phyloP scores from a whole-genome alignment of 768 basidiomycete species.

The Lyophyllum atratum region DNA sequence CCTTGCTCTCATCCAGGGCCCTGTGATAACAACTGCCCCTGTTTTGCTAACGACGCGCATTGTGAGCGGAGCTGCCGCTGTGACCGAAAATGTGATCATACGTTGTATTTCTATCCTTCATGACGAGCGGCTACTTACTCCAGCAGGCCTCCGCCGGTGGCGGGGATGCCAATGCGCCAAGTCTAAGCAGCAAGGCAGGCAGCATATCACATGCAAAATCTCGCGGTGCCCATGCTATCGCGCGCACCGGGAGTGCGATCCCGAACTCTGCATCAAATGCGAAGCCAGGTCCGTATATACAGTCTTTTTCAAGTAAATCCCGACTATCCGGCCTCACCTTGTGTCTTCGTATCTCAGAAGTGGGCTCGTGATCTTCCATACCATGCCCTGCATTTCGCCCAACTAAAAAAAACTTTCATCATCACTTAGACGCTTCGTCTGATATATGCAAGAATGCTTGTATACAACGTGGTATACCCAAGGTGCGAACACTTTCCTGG shows the following conservation, averaged over 20 bases:
- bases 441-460: constrained; percentile 47
- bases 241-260: constrained; percentile 65
- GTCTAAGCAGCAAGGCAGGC: constrained; percentile 5
- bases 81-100: constrained; percentile 46
- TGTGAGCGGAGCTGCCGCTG: constrained; percentile 63
- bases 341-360: constrained; percentile 18
- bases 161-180: constrained; percentile 55
- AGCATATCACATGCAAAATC: constrained; percentile 38
- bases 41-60: constrained; percentile 48
- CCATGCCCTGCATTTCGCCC: no score
- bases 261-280: constrained; percentile 59
- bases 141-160: constrained; percentile 54
- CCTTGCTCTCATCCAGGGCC: constrained; percentile 62
- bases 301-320: background rate
- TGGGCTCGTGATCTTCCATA: background rate
- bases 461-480: constrained; percentile 45
- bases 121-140: background rate
- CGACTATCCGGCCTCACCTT: background rate
- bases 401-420: background rate
- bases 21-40: constrained; percentile 52
- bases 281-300: constrained; percentile 42
- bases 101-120: constrained; percentile 3
- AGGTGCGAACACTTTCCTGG: constrained; percentile 32
- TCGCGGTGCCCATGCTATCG: constrained; percentile 53
- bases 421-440: constrained; percentile 32